Base-by-base conservation (phyloP, 208 protist species). In the Trypanosomatidae sp. region DNA sequence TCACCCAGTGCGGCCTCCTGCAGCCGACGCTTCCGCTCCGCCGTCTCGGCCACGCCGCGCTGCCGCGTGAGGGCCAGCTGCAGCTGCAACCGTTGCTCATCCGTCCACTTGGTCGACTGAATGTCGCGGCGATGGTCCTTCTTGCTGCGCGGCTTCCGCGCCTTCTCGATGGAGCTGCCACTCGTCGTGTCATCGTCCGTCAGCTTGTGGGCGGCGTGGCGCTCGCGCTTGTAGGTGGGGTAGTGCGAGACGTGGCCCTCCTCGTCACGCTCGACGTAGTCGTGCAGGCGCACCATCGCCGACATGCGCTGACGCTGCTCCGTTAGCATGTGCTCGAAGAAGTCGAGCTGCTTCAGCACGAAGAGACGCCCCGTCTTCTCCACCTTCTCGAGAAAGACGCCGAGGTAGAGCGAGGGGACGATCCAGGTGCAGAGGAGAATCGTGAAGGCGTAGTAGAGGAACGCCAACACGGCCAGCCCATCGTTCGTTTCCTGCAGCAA, bases 331-430 rank as follows among this genome's bases (percentile, higher is more conserved):
- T 70, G 72, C 44, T 94, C 87, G 62, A 95, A 94, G 49, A 88
- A 72, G 68, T 91, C 79, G 8, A 95, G 71, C 77, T 95, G 89
- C 74, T 94, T 95, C 36, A 90, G 79, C 58, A 88, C 80, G 67
- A 91, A 95, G 56, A 91, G 81, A 0, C 85, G 82, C 39, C 83
- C 87, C 13, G 88, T 95, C 65, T 86, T 89, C 66, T 94, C 86
- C 56, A 97, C 83, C 84, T 95, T 96, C 65, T 96, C 91, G 59
- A 96, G 74, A 74, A 98, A 95, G 67, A 97, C 89, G 44, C 90
- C 95, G 73, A 97, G 77, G 73, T 88, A 95, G 62, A 98, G 89
- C 22, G 91, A 86, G 12, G 92, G 87, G 19, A 98, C 82, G 64
- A 98, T 87, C 80, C 82, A 98, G 15, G 92, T 84, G 81, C 91